Evolutionary conservation across 2,329 filamentous ascomycete genomes (phyloP).

Genomic region (Aspergillus proliferans): DNA sequence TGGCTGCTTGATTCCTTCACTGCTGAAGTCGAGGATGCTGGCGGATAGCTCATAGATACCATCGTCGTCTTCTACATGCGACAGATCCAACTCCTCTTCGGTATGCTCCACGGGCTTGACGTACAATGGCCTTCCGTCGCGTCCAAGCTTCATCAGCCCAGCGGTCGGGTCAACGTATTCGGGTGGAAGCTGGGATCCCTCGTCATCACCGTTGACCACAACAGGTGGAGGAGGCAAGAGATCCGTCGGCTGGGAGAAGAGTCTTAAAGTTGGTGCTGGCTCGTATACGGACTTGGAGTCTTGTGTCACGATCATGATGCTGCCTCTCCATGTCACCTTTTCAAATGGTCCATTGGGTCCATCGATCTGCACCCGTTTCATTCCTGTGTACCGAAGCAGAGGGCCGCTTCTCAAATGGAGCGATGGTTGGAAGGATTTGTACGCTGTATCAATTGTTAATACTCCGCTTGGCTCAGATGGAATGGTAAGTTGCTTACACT

Average conservation of each 20-base stretch:
- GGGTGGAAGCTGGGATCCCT: slow-evolving; percentile 56
- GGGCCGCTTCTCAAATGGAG: slow-evolving; percentile 87
- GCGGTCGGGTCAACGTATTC: slow-evolving; percentile 85
- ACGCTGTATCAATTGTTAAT: slow-evolving; percentile 38
- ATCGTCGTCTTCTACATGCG: slow-evolving; percentile 68
- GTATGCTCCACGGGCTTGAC: slow-evolving; percentile 85
- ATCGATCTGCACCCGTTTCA: slow-evolving; percentile 51
- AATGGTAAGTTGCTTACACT: slow-evolving; percentile 17
- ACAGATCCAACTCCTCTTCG: slow-evolving; percentile 71
- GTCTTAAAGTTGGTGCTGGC: slow-evolving; percentile 64
- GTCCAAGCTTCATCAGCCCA: slow-evolving; percentile 76
- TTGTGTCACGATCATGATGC: slow-evolving; percentile 88
- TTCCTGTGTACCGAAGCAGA: slow-evolving; percentile 79
- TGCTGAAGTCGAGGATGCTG: slow-evolving; percentile 38
- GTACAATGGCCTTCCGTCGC: slow-evolving; percentile 79
- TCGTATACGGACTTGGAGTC: slow-evolving; percentile 80
- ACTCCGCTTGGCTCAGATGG: neutral
- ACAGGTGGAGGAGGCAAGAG: slow-evolving; percentile 71
- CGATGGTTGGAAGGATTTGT: slow-evolving; percentile 71
- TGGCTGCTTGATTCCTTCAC: slow-evolving; percentile 32
- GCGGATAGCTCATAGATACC: slow-evolving; percentile 70
- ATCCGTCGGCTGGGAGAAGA: slow-evolving; percentile 84
- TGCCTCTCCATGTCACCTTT: slow-evolving; percentile 84
- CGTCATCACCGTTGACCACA: slow-evolving; percentile 54
- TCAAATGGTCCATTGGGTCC: slow-evolving; percentile 41